Evolutionary conservation across 2,329 filamentous ascomycete species (phyloP), one percentile per base, ranked within the genome.

Genomic region (Penicillium nordicum): DNA sequence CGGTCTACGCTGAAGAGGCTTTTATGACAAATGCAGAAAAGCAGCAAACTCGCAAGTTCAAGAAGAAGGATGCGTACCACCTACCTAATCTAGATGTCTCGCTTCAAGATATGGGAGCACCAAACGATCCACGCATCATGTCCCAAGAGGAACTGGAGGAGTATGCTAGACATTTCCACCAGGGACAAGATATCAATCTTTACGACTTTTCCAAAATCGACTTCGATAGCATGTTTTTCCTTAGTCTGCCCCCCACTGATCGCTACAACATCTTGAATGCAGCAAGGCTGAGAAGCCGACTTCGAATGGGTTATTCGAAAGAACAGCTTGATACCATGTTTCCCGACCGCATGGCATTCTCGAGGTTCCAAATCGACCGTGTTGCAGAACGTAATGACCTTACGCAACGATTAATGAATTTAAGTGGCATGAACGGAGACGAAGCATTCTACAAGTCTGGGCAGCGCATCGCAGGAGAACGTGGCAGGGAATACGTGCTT

Each of bases 161-260:
- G 63, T 99, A 99, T 71, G 93, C 95, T 3, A 82, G 88, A 50
- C 92, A 97, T 62, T 97, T 97, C 67, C 85, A 97, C 67, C 86
- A 85, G 58, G 94, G 94, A 53, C 92, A 97, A 74, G 93, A 97
- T 71, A 88, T 97, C 53, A 80, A 79, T 62, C 75, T 92, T 5
- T 97, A 97, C 74, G 93, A 97, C 75, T 99, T 99, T 70, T 95
- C 90, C 69, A 97, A 97, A 75, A 99, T 99, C 66, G 94, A 99
- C 70, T 99, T 97, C 67, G 89, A 97, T 63, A 90, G 92, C 63
- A 86, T 93, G 12, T 99, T 99, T 75, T 99, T 99, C 77, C 85
- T 89, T 71, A 96, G 91, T 70, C 76, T 99, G 55, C 94, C 95
- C 0, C 82, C 92, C 1, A 88, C 88, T 2, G 94, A 99, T 77